phyloP scores from a whole-genome alignment of 805 yeast genomes.

The Cyberlindnera saturnus region DNA sequence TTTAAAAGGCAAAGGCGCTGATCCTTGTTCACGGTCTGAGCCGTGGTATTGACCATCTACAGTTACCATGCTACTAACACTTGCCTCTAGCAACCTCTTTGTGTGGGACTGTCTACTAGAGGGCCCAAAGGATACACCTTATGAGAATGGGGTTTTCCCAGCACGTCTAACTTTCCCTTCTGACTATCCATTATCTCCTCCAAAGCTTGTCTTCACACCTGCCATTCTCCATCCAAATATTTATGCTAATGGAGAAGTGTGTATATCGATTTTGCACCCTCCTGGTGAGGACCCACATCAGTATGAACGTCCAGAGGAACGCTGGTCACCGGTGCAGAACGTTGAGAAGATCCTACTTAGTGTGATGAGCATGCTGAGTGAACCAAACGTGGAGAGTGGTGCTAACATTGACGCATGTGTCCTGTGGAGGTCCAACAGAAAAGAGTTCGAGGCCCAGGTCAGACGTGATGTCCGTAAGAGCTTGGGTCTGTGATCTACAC shows the following conservation, averaged over 20 bases:
- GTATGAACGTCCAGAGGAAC: slow-evolving; percentile 91
- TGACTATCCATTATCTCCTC: slow-evolving; percentile 83
- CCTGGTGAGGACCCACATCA: slow-evolving; percentile 97
- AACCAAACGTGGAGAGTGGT: slow-evolving; percentile 94
- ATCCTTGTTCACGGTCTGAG: too few relatives aligned
- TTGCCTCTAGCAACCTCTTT: slow-evolving; percentile 41
- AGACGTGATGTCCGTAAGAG: slow-evolving; percentile 61
- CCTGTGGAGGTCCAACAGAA: slow-evolving; percentile 84
- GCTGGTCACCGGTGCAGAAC: slow-evolving; percentile 98
- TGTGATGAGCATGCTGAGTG: slow-evolving; percentile 94
- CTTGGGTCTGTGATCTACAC: slow-evolving; percentile 49
- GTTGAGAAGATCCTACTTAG: slow-evolving; percentile 93
- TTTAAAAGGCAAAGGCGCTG: neutral
- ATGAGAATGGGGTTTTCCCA: slow-evolving; percentile 83
- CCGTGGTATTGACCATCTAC: too few relatives aligned
- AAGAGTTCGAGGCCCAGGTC: slow-evolving; percentile 59
- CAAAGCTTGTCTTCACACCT: slow-evolving; percentile 67
- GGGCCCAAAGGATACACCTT: slow-evolving; percentile 81
- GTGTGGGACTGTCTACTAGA: slow-evolving; percentile 80
- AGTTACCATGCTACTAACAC: neutral
- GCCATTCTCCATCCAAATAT: slow-evolving; percentile 90
- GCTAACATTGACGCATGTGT: slow-evolving; percentile 80
- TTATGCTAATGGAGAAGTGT: slow-evolving; percentile 91
- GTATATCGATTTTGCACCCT: slow-evolving; percentile 90
- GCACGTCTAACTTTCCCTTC: slow-evolving; percentile 66